Evolutionary conservation across 208 protist species (phyloP), one percentile per base, ranked within the genome.

Genomic region (Porcisia hertigi): DNA sequence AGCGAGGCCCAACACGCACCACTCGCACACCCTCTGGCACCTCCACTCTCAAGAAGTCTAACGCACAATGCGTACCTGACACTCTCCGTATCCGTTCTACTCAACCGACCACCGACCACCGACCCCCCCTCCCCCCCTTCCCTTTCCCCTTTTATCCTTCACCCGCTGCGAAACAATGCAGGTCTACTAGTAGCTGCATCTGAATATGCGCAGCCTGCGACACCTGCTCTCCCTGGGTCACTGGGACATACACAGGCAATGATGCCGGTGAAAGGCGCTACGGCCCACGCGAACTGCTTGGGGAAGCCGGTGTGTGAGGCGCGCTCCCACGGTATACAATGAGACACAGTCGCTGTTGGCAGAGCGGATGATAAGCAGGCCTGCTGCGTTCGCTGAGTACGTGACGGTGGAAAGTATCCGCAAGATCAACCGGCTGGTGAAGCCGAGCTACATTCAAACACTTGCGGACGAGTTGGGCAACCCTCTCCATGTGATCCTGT

Each of bases 331-430:
- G 52, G 87, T 80, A 14, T 75, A 97, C 14, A 88, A 98, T 78
- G 94, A 97, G 78, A 90, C 84, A 53, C 94, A 96, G 75, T 94
- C 90, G 18, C 83, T 88, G n/a, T 90, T 98, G 65, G 90, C 84
- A n/a, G 94, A 97, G 79, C 30, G 30, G 30, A 30, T 30, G 30
- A 30, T 30, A 30, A 30, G 30, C 30, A 30, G 30, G 30, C 30
- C 30, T 30, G 30, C 0, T 30, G 30, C 30, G 30, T 30, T 30
- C 30, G 30, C 30, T 30, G 30, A 30, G 30, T 30, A 30, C 30
- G 30, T 81, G 16, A 75, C 69, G 25, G 69, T 65, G 53, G 69
- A 69, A 25, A 74, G 64, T 25, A 53, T 75, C 69, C 69, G 76
- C 57, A 73, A 49, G 60, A 69, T 69, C 49, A 75, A 75, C 52